phyloP scores from a whole-genome alignment of 768 basidiomycete genomes.

The Agaricus subrufescens region DNA sequence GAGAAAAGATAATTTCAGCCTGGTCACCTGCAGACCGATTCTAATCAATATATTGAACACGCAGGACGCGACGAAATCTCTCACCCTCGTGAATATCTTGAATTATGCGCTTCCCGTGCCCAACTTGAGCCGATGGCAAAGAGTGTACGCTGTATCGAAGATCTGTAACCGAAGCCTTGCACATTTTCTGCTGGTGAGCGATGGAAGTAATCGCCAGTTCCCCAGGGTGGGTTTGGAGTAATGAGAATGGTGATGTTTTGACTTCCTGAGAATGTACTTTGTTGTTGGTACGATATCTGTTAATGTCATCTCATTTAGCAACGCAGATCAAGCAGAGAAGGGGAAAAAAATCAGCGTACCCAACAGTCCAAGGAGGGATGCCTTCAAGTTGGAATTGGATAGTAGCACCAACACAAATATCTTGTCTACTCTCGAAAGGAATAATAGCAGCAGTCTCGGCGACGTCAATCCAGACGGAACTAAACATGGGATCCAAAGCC shows the following conservation, averaged over 20 bases:
- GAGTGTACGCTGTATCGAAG: conserved; percentile 71
- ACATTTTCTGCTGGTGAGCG: conserved; percentile 90
- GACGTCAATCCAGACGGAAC: conserved; percentile 84
- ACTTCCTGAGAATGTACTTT: conserved; percentile 70
- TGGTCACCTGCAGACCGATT: conserved; percentile 60
- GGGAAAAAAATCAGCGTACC: conserved; percentile 40
- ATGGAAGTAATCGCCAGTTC: conserved; percentile 84
- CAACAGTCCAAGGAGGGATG: conserved; percentile 87
- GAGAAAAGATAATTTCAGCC: conserved; percentile 88
- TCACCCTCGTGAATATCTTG: conserved; percentile 90
- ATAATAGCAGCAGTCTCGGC: conserved; percentile 93
- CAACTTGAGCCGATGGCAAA: conserved; percentile 85
- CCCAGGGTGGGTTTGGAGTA: conserved; percentile 77
- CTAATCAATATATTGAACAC: background rate
- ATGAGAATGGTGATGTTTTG: conserved; percentile 79
- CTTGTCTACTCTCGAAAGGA: conserved; percentile 69
- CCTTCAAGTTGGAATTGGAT: conserved; percentile 93
- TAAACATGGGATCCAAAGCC: conserved; percentile 51
- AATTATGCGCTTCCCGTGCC: conserved; percentile 73
- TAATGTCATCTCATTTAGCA: background rate
- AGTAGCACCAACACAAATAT: conserved; percentile 88
- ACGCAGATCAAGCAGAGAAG: background rate
- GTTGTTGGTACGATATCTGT: conserved; percentile 78
- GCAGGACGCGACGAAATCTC: conserved; percentile 11
- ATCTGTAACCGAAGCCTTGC: conserved; percentile 77